Conservation (phyloP, 345 rosid genomes). For the Rhodomyrtus tomentosa region DNA sequence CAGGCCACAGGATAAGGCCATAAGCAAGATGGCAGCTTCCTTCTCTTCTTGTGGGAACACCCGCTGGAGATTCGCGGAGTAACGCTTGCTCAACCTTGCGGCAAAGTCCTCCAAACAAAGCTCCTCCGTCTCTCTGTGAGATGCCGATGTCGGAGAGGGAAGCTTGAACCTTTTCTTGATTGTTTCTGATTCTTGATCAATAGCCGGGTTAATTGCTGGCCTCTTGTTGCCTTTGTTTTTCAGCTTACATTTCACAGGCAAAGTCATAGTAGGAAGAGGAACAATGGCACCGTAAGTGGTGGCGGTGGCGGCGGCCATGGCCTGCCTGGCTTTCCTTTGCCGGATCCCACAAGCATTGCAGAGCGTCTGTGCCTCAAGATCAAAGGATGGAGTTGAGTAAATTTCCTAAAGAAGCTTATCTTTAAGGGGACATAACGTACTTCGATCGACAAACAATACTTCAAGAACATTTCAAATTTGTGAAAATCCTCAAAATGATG, state of each 20-base stretch:
- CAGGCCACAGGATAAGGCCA: constrained; percentile 88
- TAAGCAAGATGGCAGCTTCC: constrained; percentile 89
- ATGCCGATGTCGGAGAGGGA: background rate
- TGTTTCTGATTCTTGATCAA: background rate
- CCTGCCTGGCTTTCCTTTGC: constrained; percentile 80
- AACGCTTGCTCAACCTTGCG: constrained; percentile 43
- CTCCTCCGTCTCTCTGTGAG: constrained; percentile 12
- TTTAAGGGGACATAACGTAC: background rate
- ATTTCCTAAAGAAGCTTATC: background rate
- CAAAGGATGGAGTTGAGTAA: background rate
- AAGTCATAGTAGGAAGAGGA: background rate
- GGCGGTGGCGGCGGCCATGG: constrained; percentile 37
- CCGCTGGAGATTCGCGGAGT: constrained; percentile 41
- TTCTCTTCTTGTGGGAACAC: constrained; percentile 94
- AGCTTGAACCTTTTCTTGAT: constrained; percentile 34
- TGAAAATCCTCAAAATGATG: background rate
- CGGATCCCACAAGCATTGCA: constrained; percentile 96
- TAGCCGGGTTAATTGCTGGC: background rate
- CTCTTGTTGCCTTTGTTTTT: constrained; percentile 23
- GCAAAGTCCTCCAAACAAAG: constrained; percentile 68
- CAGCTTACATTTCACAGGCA: constrained; percentile 9
- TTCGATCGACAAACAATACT: background rate
- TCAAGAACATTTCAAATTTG: background rate
- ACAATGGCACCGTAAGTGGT: constrained; percentile 7
- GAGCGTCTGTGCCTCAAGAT: constrained; percentile 42